A percentile compares a stretch with the other conserved stretches of the same genome.
Evolutionary conservation across 2,329 filamentous ascomycete genomes (phyloP).

Genomic region (Volutella citrinella): DNA sequence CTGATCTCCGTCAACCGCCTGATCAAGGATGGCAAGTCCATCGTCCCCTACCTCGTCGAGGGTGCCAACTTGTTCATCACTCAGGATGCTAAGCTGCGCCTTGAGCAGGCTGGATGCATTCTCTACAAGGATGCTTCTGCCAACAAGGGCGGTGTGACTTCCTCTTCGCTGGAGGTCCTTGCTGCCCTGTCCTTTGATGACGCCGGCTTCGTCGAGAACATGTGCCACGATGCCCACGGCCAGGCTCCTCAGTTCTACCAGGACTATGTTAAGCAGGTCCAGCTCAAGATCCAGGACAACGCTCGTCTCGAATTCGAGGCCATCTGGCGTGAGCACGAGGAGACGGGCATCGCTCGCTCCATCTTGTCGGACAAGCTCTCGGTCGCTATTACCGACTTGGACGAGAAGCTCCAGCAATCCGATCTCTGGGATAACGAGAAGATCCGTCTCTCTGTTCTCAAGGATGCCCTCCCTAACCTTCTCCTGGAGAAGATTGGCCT

Average conservation of each 20-base stretch:
- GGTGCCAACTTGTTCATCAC: constrained; percentile 98
- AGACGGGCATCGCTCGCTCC: constrained; percentile 75
- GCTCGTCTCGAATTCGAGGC: constrained; percentile 94
- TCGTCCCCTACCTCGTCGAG: constrained; percentile 93
- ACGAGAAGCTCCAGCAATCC: constrained; percentile 92
- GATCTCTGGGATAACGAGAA: constrained; percentile 84
- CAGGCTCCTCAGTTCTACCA: constrained; percentile 87
- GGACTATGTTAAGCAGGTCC: constrained; percentile 87
- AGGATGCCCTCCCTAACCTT: constrained; percentile 80
- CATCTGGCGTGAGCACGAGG: constrained; percentile 91
- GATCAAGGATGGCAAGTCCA: constrained; percentile 83
- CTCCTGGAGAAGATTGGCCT: constrained; percentile 87
- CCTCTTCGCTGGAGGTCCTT: constrained; percentile 92
- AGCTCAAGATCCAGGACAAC: constrained; percentile 87
- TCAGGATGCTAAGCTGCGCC: constrained; percentile 91
- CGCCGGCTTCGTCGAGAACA: constrained; percentile 80
- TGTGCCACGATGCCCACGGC: constrained; percentile 77
- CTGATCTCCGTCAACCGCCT: constrained; percentile 82
- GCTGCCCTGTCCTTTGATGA: constrained; percentile 95
- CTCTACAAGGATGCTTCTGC: constrained; percentile 97
- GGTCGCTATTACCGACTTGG: constrained; percentile 89
- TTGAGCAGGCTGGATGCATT: constrained; percentile 93
- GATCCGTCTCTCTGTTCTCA: constrained; percentile 74
- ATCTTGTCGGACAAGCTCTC: constrained; percentile 91
- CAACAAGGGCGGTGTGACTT: constrained; percentile 98